Base-by-base conservation (phyloP, 2,329 filamentous ascomycete species). In the Teratosphaeria pseudoeucalypti region DNA sequence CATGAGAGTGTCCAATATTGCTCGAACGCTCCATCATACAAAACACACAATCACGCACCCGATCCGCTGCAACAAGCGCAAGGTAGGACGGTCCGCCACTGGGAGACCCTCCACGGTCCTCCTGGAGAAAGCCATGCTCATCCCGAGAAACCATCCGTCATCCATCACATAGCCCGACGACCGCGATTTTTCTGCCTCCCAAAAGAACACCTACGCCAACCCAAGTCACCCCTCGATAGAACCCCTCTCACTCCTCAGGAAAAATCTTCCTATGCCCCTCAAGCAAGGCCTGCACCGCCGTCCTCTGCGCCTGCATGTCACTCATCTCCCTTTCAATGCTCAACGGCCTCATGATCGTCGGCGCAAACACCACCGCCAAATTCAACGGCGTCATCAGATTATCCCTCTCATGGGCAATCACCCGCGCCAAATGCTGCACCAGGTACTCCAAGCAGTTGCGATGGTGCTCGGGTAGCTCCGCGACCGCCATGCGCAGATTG, bases 301-400 rank as follows among this genome's bases (percentile, higher is more conserved):
- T 82, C 67, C 96, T 95, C 81, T 97, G 96, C 67, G 87, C 83
- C 72, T 94, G 89, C 81, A 96, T 95, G 72, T 99, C 94, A 34
- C 87, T 92, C 85, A 99, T 95, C 74, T 99, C 94, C 62, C 91
- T 86, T 73, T 95, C 90, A 62, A 97, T 83, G 69, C 87, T 92
- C 71, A 86, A 82, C 59, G 95, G 91, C 66, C 92, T 85, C 90
- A 99, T 95, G 67, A 99, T 95, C 0, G 94, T 99, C 7, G 94
- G 94, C 9, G 94, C 94, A 72, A 99, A 99, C 43, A 99, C 94
- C 52, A 99, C 94, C 3, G 94, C 91, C 62, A 97, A 78, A 71
- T 99, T 99, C 76, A 95, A 89, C 59, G 92, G 89, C 27, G 90
- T 96, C 94, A 99, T 99, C 73, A 96, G 75, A 71, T 97, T 97